phyloP scores from a whole-genome alignment of 192 early-diverging fungal genomes.

The Obelidium mucronatum region DNA sequence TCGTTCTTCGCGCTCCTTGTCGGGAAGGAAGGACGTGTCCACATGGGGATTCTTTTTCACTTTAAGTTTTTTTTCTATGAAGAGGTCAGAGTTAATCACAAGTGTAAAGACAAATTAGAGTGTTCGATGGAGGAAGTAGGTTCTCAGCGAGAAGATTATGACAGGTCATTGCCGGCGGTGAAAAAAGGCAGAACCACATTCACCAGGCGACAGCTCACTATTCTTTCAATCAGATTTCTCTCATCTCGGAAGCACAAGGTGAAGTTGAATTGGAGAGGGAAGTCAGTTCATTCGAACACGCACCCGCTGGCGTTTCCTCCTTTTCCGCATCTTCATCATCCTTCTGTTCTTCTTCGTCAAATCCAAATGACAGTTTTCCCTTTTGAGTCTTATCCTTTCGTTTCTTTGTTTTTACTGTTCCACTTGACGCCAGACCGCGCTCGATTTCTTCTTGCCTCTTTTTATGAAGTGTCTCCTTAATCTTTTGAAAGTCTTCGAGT shows the following conservation, averaged over 20 bases:
- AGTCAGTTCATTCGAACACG: neutral
- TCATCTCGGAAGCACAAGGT: neutral
- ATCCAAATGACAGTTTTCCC: slow-evolving; percentile 78
- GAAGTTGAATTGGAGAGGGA: neutral
- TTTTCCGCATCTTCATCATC: slow-evolving; percentile 6
- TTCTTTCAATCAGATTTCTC: neutral
- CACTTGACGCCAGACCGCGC: slow-evolving; percentile 41
- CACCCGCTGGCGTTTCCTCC: neutral
- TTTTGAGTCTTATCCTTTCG: slow-evolving; percentile 67
- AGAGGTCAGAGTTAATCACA: neutral
- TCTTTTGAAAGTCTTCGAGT: slow-evolving; percentile 89
- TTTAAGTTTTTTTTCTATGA: slow-evolving; percentile 45
- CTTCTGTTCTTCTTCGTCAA: slow-evolving; percentile 49
- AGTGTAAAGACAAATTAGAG: too few species aligned
- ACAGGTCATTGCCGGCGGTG: neutral
- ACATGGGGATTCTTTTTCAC: slow-evolving; percentile 84
- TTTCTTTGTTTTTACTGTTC: slow-evolving; percentile 53
- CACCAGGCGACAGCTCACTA: neutral
- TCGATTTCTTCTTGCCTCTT: slow-evolving; percentile 73
- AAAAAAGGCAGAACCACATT: neutral
- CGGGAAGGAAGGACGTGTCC: slow-evolving; percentile 93
- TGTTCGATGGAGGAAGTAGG: neutral
- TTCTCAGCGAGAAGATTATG: slow-evolving; percentile 57
- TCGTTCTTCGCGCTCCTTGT: slow-evolving; percentile 82
- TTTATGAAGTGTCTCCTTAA: slow-evolving; percentile 77